Evolutionary conservation across 2,329 filamentous ascomycete genomes (phyloP).

Genomic region (Ilyonectria sp.): DNA sequence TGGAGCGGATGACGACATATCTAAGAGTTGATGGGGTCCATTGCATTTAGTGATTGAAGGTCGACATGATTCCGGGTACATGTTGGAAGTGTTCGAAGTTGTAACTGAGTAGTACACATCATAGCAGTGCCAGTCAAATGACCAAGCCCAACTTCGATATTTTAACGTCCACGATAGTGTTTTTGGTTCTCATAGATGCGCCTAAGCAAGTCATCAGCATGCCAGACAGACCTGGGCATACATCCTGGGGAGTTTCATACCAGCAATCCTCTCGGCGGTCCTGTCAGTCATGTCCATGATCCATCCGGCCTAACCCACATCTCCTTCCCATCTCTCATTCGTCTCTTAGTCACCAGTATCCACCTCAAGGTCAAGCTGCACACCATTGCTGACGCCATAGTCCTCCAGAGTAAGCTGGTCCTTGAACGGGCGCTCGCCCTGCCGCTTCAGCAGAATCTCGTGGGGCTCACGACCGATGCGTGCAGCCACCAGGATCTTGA

Average conservation of each 20-base stretch:
- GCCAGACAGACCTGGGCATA: background rate
- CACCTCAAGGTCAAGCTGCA: slow-evolving; percentile 76
- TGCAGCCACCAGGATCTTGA: slow-evolving; percentile 93
- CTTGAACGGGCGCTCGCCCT: slow-evolving; percentile 95
- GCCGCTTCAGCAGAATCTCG: slow-evolving; percentile 92
- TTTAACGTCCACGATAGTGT: background rate
- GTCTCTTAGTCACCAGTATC: slow-evolving; percentile 70
- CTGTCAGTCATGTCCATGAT: background rate
- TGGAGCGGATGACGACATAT: background rate
- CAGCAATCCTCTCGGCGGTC: background rate
- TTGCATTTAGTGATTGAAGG: background rate
- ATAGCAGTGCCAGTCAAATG: background rate
- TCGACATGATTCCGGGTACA: background rate
- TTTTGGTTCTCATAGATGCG: background rate
- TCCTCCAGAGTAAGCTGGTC: slow-evolving; percentile 90
- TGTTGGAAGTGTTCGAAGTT: background rate
- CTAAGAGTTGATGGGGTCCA: background rate
- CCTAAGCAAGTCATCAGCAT: slow-evolving; percentile 6
- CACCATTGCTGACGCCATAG: slow-evolving; percentile 94
- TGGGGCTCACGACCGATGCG: slow-evolving; percentile 90
- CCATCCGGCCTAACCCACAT: background rate
- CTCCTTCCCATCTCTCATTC: background rate
- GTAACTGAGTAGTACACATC: background rate
- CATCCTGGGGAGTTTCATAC: background rate
- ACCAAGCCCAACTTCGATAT: background rate